Evolutionary conservation across 2,329 filamentous ascomycete species (phyloP).

Genomic region (Talaromyces albobiverticillius): DNA sequence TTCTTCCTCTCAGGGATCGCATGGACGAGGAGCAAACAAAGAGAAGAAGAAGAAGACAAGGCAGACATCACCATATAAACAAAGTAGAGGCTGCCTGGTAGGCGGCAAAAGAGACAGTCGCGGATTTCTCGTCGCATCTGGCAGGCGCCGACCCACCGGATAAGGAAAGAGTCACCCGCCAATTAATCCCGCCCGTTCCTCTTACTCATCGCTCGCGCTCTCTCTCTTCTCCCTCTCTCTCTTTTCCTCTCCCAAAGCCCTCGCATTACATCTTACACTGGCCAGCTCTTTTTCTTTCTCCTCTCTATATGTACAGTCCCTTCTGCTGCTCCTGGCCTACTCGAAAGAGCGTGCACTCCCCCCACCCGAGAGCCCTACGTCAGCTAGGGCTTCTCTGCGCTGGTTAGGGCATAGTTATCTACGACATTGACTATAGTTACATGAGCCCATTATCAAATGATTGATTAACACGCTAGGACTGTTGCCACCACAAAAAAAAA

Average conservation of each 20-base stretch:
- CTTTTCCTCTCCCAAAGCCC: not conserved
- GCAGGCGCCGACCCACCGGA: no score
- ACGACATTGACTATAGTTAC: conserved; percentile 9
- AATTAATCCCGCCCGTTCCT: not conserved
- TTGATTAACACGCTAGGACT: conserved; percentile 8
- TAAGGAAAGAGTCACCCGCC: conserved; percentile 9
- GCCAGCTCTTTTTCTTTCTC: not conserved
- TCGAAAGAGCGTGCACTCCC: not conserved
- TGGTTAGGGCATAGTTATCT: not conserved
- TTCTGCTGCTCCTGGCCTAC: not conserved
- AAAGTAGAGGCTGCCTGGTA: no score
- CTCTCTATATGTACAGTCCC: not conserved
- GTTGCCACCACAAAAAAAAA: conserved; percentile 11
- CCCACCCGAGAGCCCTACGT: not conserved
- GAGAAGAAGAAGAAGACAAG: not conserved
- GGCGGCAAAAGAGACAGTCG: no score
- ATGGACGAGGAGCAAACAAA: no score
- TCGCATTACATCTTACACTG: no score
- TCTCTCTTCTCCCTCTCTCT: not conserved
- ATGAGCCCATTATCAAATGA: conserved; percentile 15
- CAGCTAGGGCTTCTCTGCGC: not conserved
- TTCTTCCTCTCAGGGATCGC: no score
- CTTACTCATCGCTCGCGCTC: not conserved
- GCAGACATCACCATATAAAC: no score
- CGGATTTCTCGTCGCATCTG: no score